Base-by-base conservation (phyloP, 352 stramenopile species). In the Phytophthora cactorum region DNA sequence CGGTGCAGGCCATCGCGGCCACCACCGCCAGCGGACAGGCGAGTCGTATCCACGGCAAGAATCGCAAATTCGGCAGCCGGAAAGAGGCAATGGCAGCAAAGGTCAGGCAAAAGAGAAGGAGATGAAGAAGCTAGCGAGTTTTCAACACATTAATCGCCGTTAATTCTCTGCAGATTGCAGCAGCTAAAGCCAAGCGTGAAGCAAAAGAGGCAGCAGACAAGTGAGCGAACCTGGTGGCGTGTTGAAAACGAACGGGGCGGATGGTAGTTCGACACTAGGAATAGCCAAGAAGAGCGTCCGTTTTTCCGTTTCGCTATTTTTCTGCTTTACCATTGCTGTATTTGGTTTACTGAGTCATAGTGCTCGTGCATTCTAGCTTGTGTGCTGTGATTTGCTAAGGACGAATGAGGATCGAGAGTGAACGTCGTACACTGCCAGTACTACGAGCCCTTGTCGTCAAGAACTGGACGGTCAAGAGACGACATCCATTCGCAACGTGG, bases 21-120 rank as follows among this genome's bases (percentile, higher is more conserved):
- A 93, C 88, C 12, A 89, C 70, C 0, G 79, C 72, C 27, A 89
- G 79, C 5, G 88, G 88, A 3, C 85, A 95, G 60, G 88, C 88
- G 1, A 80, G 75, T 51, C 82, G 77, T 38, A 81, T 95, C 56
- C 86, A 95, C 66, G 85, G 92, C 79, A 95, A 93, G 59, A 93
- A 93, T 60, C 77, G 81, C 73, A 93, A 95, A 60, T 95, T 93
- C 59, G 76, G 75, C 34, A 93, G 81, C 47, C 79, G 82, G 28
- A 92, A 92, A 74, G 85, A 95, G 45, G 88, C 86, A 52, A 92
- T 88, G 86, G 84, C 75, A 46, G 86, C 86, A 69, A 94, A 92
- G 77, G 83, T 82, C 57, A 45, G 65, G n/a, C 14, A 14, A 17
- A 11, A 53, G 8, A 45, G 4, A 32, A 27, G 6, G 51, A 45